Evolutionary conservation across 2,329 filamentous ascomycete genomes (phyloP).

Genomic region (Lecanicillium sp.): DNA sequence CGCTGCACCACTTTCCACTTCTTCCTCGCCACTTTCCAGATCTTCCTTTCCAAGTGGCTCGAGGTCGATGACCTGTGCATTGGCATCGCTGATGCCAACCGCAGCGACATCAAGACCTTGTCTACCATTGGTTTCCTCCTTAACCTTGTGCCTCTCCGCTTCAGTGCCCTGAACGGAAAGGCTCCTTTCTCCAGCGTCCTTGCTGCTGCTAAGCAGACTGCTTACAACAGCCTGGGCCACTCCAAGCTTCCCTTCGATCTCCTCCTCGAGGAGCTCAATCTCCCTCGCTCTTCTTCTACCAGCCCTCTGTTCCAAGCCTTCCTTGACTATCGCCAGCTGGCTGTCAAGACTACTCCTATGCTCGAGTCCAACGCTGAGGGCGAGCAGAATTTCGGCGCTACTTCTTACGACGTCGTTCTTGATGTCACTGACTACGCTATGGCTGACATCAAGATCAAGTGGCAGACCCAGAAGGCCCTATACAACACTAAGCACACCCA

Average conservation of each 20-base stretch:
- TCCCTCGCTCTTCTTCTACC: conserved; percentile 30
- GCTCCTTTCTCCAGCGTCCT: conserved; percentile 20
- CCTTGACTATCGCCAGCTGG: conserved; percentile 38
- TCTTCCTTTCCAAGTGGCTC: conserved; percentile 22
- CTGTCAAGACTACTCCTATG: conserved; percentile 21
- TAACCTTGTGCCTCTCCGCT: conserved; percentile 38
- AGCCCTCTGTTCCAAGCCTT: conserved; percentile 42
- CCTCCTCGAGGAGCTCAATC: conserved; percentile 35
- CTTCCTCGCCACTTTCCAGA: conserved; percentile 36
- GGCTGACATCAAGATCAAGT: conserved; percentile 11
- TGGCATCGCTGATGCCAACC: conserved; percentile 35
- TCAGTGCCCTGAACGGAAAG: conserved; percentile 19
- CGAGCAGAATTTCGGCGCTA: conserved; percentile 18
- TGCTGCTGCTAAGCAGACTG: conserved; percentile 20
- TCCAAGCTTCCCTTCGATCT: conserved; percentile 41
- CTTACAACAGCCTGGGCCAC: conserved; percentile 29
- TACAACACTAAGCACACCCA: conserved; percentile 17
- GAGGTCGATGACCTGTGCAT: conserved; percentile 36
- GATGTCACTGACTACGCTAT: conserved; percentile 18
- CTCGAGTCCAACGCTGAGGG: conserved; percentile 19
- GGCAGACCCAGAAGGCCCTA: conserved; percentile 17
- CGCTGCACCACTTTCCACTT: conserved; percentile 37
- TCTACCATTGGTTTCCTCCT: conserved; percentile 36
- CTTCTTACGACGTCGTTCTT: conserved; percentile 21
- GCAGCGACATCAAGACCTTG: conserved; percentile 17